Base-by-base conservation (phyloP, 805 yeast species). In the Teunomyces atbi region DNA sequence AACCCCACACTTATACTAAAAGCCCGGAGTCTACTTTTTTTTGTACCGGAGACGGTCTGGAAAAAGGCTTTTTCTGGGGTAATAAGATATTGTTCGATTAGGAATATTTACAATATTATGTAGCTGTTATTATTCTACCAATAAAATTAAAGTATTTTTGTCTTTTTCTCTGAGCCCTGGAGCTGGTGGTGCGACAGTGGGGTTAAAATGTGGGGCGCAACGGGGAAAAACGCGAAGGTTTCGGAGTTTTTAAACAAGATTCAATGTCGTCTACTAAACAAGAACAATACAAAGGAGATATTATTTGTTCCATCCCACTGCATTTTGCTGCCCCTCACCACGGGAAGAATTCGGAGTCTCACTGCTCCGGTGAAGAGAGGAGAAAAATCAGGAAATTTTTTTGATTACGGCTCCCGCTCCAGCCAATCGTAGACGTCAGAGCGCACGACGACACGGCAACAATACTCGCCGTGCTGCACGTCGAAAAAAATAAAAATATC, bases 221-320 rank as follows among this genome's bases (percentile, higher is more conserved):
- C 39, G 39, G 39, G 39, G 12, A 35, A 35, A 35, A 35, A n/a
- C 39, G 39, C 39, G 28, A 29, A 5, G 5, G 33, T 15, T 29
- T 20, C 38, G 38, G 38, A 35, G 39, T n/a, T 16, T 33, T 12
- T 10, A 13, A 11, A 33, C 18, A 6, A n/a, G 21, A 6, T 6
- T 1, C 10, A n/a, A n/a, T 3, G 16, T 29, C 33, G 33, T 15
- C 6, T n/a, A n/a, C 33, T 29, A 29, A 29, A 3, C 4, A n/a
- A n/a, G 15, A 29, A 29, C 16, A 29, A 29, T 29, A 5, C 16
- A 29, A n/a, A 29, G 15, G 1, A 13, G 12, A 29, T 12, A n/a
- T 29, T 6, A n/a, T n/a, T 29, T 29, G 11, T 29, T 29, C 33
- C 16, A 5, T 29, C 5, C 8, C 13, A n/a, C 13, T n/a, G 16